These are phyloP conservation scores for Viridothelium virens DNA, from an alignment of 495 filamentous ascomycete species.

Conservation along the genomic window DNA sequence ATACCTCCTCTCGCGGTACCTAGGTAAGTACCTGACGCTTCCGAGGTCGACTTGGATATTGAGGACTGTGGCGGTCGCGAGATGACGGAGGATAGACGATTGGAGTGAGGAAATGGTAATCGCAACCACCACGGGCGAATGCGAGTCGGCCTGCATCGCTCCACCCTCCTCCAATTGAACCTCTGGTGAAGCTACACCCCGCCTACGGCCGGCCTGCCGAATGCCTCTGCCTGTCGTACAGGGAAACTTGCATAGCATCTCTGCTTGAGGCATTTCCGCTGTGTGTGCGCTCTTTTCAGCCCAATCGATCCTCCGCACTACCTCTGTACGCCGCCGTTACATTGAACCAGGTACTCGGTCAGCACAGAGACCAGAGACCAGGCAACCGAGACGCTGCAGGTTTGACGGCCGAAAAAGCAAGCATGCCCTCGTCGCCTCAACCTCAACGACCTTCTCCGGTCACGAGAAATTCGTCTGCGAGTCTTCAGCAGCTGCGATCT, in stretches of 20 bases:
- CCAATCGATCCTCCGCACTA: slow-evolving; percentile 4
- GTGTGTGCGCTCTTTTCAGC: neutral
- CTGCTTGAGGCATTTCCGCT: slow-evolving; percentile 2
- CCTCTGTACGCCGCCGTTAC: neutral
- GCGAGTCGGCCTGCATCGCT: neutral
- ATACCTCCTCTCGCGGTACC: too few species aligned
- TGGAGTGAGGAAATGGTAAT: neutral
- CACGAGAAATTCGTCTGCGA: slow-evolving; percentile 26
- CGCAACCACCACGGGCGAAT: neutral
- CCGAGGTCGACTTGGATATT: too few species aligned
- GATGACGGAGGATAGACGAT: neutral
- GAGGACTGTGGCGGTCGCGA: neutral
- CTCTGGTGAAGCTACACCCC: neutral
- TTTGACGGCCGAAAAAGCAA: neutral
- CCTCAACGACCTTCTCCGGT: slow-evolving; percentile 23
- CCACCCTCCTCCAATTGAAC: neutral
- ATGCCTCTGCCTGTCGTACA: neutral
- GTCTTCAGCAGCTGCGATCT: slow-evolving; percentile 28
- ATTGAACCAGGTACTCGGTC: neutral
- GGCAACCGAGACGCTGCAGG: neutral
- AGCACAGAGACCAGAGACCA: neutral
- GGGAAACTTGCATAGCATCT: neutral
- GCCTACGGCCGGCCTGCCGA: neutral
- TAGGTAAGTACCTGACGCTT: too few species aligned
- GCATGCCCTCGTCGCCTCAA: slow-evolving; percentile 18